phyloP scores from a whole-genome alignment of 2,329 filamentous ascomycete genomes.

The Zopfia rhizophila region DNA sequence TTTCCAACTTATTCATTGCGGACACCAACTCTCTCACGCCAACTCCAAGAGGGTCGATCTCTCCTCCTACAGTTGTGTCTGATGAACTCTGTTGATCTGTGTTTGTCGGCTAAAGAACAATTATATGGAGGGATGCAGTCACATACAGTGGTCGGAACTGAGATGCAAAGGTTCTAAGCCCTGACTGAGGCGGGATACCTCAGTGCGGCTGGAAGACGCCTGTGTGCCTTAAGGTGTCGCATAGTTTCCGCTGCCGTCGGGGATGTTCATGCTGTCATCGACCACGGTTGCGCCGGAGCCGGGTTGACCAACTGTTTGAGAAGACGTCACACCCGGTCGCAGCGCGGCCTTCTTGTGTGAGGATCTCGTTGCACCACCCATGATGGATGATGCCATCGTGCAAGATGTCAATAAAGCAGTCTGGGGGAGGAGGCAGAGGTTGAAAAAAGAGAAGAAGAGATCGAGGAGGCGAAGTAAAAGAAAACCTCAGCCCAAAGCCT shows the following conservation, averaged over 20 bases:
- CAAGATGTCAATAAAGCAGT: too few species aligned
- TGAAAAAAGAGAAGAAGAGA: too few species aligned
- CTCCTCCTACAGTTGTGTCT: too few species aligned
- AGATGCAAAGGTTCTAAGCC: slow-evolving; percentile 15
- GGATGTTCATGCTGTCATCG: slow-evolving; percentile 11
- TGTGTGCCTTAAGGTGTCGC: slow-evolving; percentile 7
- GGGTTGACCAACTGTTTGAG: background rate
- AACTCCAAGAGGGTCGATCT: slow-evolving; percentile 70
- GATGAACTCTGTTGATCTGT: too few species aligned
- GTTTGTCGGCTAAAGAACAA: too few species aligned
- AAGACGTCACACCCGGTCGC: too few species aligned
- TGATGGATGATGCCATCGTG: too few species aligned
- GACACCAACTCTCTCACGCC: slow-evolving; percentile 73
- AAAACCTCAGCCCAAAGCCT: too few species aligned
- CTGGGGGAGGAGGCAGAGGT: too few species aligned
- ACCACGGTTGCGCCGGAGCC: slow-evolving; percentile 13
- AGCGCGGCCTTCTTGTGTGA: background rate
- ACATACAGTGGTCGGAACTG: slow-evolving; percentile 16
- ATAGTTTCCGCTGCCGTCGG: background rate
- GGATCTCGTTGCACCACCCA: slow-evolving; percentile 17
- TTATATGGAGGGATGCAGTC: too few species aligned
- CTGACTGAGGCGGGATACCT: slow-evolving; percentile 19
- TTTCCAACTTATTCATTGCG: slow-evolving; percentile 71
- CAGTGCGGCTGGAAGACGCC: slow-evolving; percentile 5
- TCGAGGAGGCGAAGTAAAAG: too few species aligned